Conservation (phyloP, 2,329 filamentous ascomycete genomes). For the Arthroderma uncinatum region DNA sequence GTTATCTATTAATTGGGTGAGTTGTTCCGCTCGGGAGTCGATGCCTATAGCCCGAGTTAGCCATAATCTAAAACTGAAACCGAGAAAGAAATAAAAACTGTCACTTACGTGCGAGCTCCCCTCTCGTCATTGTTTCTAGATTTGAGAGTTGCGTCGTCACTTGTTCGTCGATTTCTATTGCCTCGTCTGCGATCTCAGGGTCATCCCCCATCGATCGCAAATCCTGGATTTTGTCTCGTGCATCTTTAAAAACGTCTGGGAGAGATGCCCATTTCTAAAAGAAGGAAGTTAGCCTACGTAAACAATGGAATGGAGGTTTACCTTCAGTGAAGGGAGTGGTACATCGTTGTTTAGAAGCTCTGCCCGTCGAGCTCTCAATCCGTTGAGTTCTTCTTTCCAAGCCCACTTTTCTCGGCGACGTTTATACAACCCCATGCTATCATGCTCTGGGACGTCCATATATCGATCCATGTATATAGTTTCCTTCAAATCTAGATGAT, state of each 20-base stretch:
- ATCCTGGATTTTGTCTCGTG: slow-evolving; percentile 35
- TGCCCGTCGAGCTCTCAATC: slow-evolving; percentile 40
- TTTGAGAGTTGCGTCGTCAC: slow-evolving; percentile 36
- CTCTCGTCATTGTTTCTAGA: slow-evolving; percentile 35
- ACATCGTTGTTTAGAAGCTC: slow-evolving; percentile 32
- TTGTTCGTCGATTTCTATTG: slow-evolving; percentile 33
- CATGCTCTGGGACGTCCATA: slow-evolving; percentile 52
- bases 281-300: slow-evolving; percentile 13
- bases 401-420: slow-evolving; percentile 59
- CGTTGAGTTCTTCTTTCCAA: slow-evolving; percentile 51
- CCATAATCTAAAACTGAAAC: neutral
- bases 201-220: slow-evolving; percentile 31
- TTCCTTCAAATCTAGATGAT: slow-evolving; percentile 68
- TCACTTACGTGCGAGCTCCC: slow-evolving; percentile 37
- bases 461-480: slow-evolving; percentile 81
- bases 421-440: slow-evolving; percentile 53
- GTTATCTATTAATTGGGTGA: slow-evolving; percentile 40
- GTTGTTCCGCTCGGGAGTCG: slow-evolving; percentile 35
- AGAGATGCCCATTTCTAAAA: slow-evolving; percentile 21
- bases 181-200: slow-evolving; percentile 24
- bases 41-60: slow-evolving; percentile 16
- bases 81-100: neutral
- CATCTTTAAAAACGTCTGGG: slow-evolving; percentile 23
- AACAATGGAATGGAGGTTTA: neutral
- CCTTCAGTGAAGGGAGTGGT: neutral